phyloP scores from a whole-genome alignment of 352 stramenopile species.

The Phytophthora sansomeana region DNA sequence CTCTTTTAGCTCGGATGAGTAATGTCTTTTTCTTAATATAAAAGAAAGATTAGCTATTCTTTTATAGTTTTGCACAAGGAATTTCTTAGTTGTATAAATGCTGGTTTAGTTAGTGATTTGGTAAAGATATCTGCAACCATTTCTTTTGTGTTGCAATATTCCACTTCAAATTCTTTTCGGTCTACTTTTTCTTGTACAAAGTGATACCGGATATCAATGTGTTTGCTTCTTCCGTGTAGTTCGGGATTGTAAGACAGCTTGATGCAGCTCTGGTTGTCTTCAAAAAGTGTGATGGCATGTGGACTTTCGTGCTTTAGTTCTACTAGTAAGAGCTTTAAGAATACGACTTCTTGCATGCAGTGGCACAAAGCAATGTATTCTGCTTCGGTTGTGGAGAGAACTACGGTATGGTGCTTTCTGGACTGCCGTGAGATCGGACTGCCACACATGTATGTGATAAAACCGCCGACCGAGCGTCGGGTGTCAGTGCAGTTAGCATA shows the following conservation, averaged over 20 bases:
- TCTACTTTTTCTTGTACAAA: constrained; percentile 48
- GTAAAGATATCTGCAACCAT: constrained; percentile 21
- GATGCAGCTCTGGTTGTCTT: constrained; percentile 53
- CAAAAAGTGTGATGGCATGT: constrained; percentile 20
- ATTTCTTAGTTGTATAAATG: no score
- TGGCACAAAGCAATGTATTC: constrained; percentile 33
- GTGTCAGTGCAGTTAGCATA: no score
- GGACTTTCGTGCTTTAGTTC: not conserved
- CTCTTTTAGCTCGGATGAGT: no score
- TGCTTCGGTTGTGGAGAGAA: constrained; percentile 35
- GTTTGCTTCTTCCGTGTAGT: constrained; percentile 39
- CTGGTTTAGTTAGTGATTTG: not conserved
- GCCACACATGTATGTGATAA: constrained; percentile 17
- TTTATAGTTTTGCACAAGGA: no score
- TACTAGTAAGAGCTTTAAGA: constrained; percentile 7
- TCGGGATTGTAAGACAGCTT: constrained; percentile 43
- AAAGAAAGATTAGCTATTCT: no score
- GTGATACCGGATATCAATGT: constrained; percentile 44
- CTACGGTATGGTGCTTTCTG: constrained; percentile 30
- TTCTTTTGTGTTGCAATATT: constrained; percentile 12
- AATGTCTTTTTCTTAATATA: no score
- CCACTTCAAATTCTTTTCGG: constrained; percentile 21
- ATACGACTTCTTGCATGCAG: constrained; percentile 24
- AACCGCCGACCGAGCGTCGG: no score
- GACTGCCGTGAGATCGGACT: constrained; percentile 32